phyloP scores from a whole-genome alignment of 108 stramenopile species.

The Nitzschia sp. region DNA sequence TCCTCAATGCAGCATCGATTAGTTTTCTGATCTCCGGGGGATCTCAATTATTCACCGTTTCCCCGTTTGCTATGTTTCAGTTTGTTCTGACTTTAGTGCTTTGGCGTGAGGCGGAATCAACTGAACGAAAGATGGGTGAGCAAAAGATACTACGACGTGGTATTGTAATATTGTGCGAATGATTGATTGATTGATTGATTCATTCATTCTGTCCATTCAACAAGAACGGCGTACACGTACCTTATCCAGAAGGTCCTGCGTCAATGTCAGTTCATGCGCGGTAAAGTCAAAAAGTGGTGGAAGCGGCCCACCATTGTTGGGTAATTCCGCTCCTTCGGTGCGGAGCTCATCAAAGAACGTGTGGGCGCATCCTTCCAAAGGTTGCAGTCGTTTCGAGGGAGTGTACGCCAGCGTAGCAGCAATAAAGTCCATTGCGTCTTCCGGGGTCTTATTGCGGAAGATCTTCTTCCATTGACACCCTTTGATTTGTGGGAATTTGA shows the following conservation, averaged over 20 bases:
- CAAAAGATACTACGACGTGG: too few relatives aligned
- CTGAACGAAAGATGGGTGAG: constrained; percentile 1
- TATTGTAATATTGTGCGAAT: too few relatives aligned
- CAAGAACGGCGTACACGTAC: constrained; percentile 31
- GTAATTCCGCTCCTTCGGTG: constrained; percentile 63
- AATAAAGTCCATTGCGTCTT: constrained; percentile 94
- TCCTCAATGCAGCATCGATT: too few relatives aligned
- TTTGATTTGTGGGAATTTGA: constrained; percentile 99
- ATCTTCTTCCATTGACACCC: constrained; percentile 96
- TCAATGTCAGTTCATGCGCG: constrained; percentile 57
- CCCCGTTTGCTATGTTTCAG: not conserved
- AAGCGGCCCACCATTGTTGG: constrained; percentile 67
- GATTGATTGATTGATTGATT: too few relatives aligned
- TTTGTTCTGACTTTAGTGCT: not conserved
- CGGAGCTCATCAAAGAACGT: constrained; percentile 95
- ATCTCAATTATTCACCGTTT: too few relatives aligned
- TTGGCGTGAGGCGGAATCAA: constrained; percentile 13
- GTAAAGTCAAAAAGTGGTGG: constrained; percentile 94
- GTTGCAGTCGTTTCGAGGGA: constrained; percentile 82
- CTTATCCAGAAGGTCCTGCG: constrained; percentile 71
- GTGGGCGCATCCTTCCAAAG: constrained; percentile 93
- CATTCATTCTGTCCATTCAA: too few relatives aligned
- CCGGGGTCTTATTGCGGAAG: constrained; percentile 90
- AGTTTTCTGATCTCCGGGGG: too few relatives aligned
- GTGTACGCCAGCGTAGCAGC: constrained; percentile 90